Evolutionary conservation across 1,284 basidiomycete species (phyloP).

Genomic region (Ceratobasidium sp.): DNA sequence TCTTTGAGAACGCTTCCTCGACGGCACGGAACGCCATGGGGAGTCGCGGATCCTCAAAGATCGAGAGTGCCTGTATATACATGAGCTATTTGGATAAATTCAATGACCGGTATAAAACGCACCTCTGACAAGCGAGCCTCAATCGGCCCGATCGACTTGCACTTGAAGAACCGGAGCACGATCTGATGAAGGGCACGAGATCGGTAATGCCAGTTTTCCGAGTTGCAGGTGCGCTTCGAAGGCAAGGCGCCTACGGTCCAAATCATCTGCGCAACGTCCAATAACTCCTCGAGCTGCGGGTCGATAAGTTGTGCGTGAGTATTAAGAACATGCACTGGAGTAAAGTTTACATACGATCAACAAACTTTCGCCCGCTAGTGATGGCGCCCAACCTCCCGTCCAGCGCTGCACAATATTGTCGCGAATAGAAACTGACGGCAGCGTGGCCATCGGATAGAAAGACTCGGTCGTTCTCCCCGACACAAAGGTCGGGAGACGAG

Average conservation of each 20-base stretch:
- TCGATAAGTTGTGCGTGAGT: background rate
- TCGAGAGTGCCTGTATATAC: background rate
- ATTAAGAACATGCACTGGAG: background rate
- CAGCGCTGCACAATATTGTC: background rate
- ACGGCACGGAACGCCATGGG: too few relatives aligned
- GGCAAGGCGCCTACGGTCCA: slow-evolving; percentile 5
- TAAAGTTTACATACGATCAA: background rate
- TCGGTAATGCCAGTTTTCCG: slow-evolving; percentile 5
- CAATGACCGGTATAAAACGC: background rate
- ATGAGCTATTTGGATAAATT: background rate
- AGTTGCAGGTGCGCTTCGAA: background rate
- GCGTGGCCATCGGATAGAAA: background rate
- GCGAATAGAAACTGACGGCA: background rate
- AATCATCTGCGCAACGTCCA: background rate
- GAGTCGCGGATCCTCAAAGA: background rate
- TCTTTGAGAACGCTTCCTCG: too few relatives aligned
- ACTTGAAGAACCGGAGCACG: background rate
- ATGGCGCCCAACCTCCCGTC: background rate
- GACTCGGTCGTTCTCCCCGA: background rate
- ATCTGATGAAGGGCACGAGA: background rate
- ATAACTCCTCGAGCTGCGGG: background rate
- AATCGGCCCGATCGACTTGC: background rate
- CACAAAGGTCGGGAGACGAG: background rate
- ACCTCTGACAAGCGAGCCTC: slow-evolving; percentile 6
- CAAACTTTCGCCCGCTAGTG: background rate